Evolutionary conservation across 768 basidiomycete species (phyloP), one percentile per base, ranked within the genome.

Genomic region (Boletus fagicola): DNA sequence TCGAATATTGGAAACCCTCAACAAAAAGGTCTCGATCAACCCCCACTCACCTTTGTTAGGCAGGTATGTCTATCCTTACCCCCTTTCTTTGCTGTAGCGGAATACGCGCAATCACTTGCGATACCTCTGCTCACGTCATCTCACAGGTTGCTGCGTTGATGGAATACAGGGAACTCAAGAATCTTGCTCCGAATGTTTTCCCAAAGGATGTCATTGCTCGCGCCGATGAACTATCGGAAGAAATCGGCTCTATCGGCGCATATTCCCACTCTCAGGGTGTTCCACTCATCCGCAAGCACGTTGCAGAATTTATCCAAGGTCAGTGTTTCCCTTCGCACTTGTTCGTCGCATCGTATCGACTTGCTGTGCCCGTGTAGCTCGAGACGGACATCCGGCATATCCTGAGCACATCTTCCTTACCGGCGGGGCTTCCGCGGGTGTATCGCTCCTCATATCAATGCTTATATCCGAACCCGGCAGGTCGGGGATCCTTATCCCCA

Each of bases 1-100:
- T 92, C 93, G 59, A 99, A 98, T 76, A 99, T 99, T 58, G 96
- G 96, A 11, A 98, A 99, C 68, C 96, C 97, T 0, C 96, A 99
- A 75, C 95, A 98, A 75, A 88, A 86, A 64, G 94, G 94, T 0
- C 80, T 99, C 52, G 87, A 98, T 74, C 96, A 99, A 70, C 83
- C 87, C 6, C 92, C 95, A 2, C 83, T 98, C 59, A 97, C 96
- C 5, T 98, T 92, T 71, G 82, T 85, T 57, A 80, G 96, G 54
- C 96, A 98, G 88, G 94, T 90, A 62, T 53, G 82, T 65, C 31
- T n/a, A 4, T 18, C 35, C 15, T 35, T n/a, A 24, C 35, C 39
- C 40, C 44, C 30, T 33, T 18, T 46, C 15, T 12, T 38, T 40
- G 15, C 30, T 48, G 28, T 26, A 42, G 24, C 47, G 24, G 13